Conservation (phyloP, 148 eudicot species). For the Chenopodium berlandieri region DNA sequence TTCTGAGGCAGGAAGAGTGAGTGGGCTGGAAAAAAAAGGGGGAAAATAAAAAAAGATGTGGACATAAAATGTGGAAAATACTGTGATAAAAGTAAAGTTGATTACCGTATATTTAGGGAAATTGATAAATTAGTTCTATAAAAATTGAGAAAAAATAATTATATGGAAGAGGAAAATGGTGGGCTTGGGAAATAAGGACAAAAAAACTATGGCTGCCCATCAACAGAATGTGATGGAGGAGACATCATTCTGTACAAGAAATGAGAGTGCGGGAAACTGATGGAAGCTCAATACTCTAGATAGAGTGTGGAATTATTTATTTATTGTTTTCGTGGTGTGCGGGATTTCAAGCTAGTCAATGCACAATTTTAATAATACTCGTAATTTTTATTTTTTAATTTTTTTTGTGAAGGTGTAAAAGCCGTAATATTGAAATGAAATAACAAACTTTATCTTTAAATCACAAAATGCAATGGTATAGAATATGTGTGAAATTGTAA, state of each 20-base stretch:
- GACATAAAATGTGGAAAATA: constrained; percentile 6
- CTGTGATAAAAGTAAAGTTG: background rate
- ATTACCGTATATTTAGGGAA: background rate
- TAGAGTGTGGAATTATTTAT: background rate
- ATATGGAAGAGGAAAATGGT: background rate
- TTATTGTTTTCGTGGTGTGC: too few species aligned
- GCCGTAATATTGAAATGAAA: too few species aligned
- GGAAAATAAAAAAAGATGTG: constrained; percentile 5
- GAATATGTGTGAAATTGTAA: too few species aligned
- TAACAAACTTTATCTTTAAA: too few species aligned
- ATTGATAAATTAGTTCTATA: background rate
- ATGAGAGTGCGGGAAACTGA: constrained; percentile 11
- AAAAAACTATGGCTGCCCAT: background rate
- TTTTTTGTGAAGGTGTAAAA: too few species aligned
- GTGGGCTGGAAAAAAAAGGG: background rate
- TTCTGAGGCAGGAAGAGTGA: background rate
- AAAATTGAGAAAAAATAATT: background rate
- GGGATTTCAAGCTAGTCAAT: too few species aligned
- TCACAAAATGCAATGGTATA: too few species aligned
- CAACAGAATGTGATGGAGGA: background rate
- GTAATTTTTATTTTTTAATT: too few species aligned
- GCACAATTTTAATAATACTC: too few species aligned
- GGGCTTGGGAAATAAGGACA: background rate
- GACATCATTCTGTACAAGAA: constrained; percentile 12
- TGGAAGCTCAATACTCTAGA: background rate